Evolutionary conservation across 352 stramenopile species (phyloP).

Genomic region (Phytophthora nicotianae): DNA sequence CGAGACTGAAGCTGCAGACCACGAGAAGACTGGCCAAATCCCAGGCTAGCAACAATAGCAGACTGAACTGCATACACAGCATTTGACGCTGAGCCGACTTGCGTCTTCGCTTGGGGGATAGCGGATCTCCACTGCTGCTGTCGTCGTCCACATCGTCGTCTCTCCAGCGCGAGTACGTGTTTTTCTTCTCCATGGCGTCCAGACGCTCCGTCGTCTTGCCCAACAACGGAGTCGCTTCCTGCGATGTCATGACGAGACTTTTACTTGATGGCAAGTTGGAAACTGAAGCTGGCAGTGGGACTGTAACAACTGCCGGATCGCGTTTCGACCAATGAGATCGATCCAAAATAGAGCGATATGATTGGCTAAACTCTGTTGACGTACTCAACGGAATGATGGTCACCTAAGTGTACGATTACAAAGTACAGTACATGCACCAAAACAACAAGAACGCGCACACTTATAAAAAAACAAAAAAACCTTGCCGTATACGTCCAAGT

Average conservation of each 20-base stretch:
- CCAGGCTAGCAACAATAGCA: constrained; percentile 58
- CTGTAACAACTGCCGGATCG: constrained; percentile 10
- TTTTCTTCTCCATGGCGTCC: constrained; percentile 41
- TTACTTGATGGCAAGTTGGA: constrained; percentile 19
- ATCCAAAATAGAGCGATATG: not conserved
- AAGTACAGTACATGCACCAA: not conserved
- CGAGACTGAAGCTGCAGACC: constrained; percentile 61
- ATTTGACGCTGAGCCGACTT: constrained; percentile 54
- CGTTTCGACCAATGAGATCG: constrained; percentile 1
- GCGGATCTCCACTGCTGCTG: constrained; percentile 8
- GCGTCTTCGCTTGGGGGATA: constrained; percentile 22
- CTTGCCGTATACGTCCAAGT: too few relatives aligned
- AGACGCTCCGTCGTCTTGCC: constrained; percentile 16
- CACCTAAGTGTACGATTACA: constrained; percentile 8
- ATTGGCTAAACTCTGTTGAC: constrained; percentile 9
- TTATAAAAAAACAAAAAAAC: too few relatives aligned
- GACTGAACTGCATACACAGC: constrained; percentile 71
- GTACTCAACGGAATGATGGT: constrained; percentile 25
- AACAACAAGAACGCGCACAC: not conserved
- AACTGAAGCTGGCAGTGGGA: constrained; percentile 20
- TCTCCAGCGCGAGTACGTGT: constrained; percentile 56
- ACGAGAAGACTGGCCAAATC: constrained; percentile 60
- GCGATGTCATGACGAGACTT: constrained; percentile 5
- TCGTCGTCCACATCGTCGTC: constrained; percentile 39
- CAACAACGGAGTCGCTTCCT: constrained; percentile 51